Evolutionary conservation across 306 rosid species (phyloP), one percentile per base, ranked within the genome.

Genomic region (Acmispon strigosus): DNA sequence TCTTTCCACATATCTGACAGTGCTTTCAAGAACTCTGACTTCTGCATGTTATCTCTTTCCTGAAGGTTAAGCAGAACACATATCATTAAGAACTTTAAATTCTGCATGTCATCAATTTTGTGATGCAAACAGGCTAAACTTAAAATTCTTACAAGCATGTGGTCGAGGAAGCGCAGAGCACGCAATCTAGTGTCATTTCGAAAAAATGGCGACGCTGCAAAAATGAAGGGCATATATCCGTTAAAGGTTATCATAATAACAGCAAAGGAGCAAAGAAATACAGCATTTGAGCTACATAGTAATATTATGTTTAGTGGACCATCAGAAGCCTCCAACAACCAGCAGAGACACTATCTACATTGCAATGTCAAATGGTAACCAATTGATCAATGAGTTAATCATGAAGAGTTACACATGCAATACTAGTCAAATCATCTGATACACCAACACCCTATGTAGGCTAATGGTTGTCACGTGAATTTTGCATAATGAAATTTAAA

Each of bases 21-120:
- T 58, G 99, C 97, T 86, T 91, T 95, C 73, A 95, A 84, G 75
- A 95, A 95, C 71, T 95, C 97, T 14, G 99, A 84, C 79, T 95
- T 95, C 87, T 95, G 99, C 91, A 95, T 91, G 87, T 95, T 95
- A 84, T 95, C 99, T 84, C 99, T 89, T 85, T 83, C 99, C 99
- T 95, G 84, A 80, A 87, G 69, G 67, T 73, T 83, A 47, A 27
- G n/a, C n/a, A n/a, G 50, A 78, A 63, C 62, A 37, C 58, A 75
- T 12, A 0, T 49, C 52, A 75, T 52, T 66, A 48, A 60, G 47
- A 75, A 53, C 29, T 78, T 20, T 32, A 44, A 73, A 45, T 29
- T 79, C 37, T 22, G 70, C 59, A 73, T 51, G 72, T 50, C 53
- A 58, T 41, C 17, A 8, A 63, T 22, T 55, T 17, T 47, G 49